These are phyloP conservation scores for Cladosporium oxysporum DNA, from an alignment of 2,329 filamentous ascomycete species.

Conservation along the genomic window DNA sequence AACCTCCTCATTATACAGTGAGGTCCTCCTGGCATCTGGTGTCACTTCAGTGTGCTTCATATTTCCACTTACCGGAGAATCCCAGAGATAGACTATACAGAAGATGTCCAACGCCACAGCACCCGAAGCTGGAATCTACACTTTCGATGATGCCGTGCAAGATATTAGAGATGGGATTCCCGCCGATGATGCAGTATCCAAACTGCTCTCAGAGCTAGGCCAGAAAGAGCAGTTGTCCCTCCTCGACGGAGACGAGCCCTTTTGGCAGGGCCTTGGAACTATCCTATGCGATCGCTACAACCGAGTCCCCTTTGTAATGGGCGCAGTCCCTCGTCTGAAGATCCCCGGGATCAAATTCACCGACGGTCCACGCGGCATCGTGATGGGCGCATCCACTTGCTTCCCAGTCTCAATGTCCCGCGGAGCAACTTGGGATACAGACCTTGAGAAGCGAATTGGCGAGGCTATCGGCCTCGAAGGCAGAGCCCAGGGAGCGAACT, in stretches of 20 bases:
- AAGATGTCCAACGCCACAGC: background rate
- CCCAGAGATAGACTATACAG: background rate
- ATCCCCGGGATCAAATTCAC: constrained; percentile 29
- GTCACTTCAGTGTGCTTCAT: background rate
- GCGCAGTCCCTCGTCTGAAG: constrained; percentile 10
- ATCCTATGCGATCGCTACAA: constrained; percentile 23
- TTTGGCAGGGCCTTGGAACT: constrained; percentile 21
- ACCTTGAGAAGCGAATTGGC: constrained; percentile 30
- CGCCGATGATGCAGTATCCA: background rate
- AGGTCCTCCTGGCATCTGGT: background rate
- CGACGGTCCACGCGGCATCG: constrained; percentile 32
- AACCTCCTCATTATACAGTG: background rate
- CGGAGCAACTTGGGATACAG: constrained; percentile 33
- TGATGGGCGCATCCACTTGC: constrained; percentile 22
- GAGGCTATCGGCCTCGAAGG: constrained; percentile 32
- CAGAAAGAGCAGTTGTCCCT: constrained; percentile 15
- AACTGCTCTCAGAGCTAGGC: background rate
- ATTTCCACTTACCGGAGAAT: background rate
- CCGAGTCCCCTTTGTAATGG: constrained; percentile 18
- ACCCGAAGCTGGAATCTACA: background rate
- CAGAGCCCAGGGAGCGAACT: constrained; percentile 34
- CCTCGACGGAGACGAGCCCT: constrained; percentile 21
- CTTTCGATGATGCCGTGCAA: constrained; percentile 9
- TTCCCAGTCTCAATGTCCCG: constrained; percentile 29
- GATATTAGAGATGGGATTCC: constrained; percentile 1